Evolutionary conservation across 495 filamentous ascomycete species (phyloP), one percentile per base, ranked within the genome.

Genomic region (Xylaria cubensis): DNA sequence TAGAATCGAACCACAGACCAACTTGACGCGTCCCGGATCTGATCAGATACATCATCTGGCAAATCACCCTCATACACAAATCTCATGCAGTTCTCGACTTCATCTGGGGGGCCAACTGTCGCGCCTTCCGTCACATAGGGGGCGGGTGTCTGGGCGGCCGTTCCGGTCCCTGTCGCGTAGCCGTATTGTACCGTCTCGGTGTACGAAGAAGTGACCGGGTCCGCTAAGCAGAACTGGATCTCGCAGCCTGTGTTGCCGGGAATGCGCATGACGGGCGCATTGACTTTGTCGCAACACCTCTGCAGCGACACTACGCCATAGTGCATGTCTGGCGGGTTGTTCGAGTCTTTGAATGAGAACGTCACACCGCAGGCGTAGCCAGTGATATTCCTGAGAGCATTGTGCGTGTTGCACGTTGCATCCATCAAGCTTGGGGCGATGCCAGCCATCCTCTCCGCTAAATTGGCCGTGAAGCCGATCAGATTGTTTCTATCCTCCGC

Each of bases 211-310:
- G 75, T 72, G 46, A 64, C 64, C 1, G 41, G 51, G 59, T 73
- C 70, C 4, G 73, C 53, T 2, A 63, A 24, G 65, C 75, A 77
- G 69, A 73, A 77, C 34, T 77, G 75, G 8, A 77, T 77, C 71
- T 77, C 75, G 73, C 75, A 77, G 29, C 71, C 75, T 50, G 71
- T 77, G 61, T 77, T 77, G 13, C 73, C 75, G 2, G 75, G 75
- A 50, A 77, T 75, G 50, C 75, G 75, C 53, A 73, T 39, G n/a
- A 77, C 59, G n/a, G 73, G 64, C 8, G 61, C 53, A 55, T 69
- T 36, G n/a, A 67, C 68, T 58, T 63, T 69, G 65, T 62, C 73
- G 67, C 75, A 77, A 53, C 75, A 77, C 55, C 51, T 19, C 21
- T 75, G 68, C 12, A 77, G 68, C 32, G 73, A 75, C 15, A 77